phyloP scores from a whole-genome alignment of 305 asterid genomes.

The Fraxinus xanthoxyloides region DNA sequence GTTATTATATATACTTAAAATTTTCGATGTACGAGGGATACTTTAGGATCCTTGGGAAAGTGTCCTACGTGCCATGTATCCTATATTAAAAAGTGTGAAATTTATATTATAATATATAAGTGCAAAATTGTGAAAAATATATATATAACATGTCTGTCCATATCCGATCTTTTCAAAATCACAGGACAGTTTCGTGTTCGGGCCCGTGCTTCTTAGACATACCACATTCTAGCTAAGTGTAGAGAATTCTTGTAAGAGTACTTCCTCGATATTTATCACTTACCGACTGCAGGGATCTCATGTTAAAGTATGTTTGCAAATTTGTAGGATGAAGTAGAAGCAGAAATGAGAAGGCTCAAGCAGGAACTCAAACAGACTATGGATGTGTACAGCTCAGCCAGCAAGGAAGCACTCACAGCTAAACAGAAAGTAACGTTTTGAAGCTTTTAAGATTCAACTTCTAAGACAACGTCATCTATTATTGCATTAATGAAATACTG shows the following conservation, averaged over 20 bases:
- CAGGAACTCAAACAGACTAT: conserved; percentile 86
- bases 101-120: no score
- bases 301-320: not conserved
- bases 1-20: no score
- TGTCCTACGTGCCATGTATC: not conserved
- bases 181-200: no score
- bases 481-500: not conserved
- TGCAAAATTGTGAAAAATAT: no score
- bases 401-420: conserved; percentile 87
- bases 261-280: not conserved
- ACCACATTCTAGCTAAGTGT: not conserved
- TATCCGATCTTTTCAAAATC: no score
- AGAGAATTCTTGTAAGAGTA: not conserved
- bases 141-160: not conserved
- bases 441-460: not conserved
- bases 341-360: conserved; percentile 92
- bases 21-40: not conserved
- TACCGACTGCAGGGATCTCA: not conserved
- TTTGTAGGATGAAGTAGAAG: conserved; percentile 74
- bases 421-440: conserved; percentile 57
- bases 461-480: not conserved
- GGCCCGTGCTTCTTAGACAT: not conserved
- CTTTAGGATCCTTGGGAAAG: no score
- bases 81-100: no score
- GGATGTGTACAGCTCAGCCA: conserved; percentile 90